Evolutionary conservation across 768 basidiomycete genomes (phyloP), one percentile per base, ranked within the genome.

Genomic region (Lanmaoa pseudosensibilis): DNA sequence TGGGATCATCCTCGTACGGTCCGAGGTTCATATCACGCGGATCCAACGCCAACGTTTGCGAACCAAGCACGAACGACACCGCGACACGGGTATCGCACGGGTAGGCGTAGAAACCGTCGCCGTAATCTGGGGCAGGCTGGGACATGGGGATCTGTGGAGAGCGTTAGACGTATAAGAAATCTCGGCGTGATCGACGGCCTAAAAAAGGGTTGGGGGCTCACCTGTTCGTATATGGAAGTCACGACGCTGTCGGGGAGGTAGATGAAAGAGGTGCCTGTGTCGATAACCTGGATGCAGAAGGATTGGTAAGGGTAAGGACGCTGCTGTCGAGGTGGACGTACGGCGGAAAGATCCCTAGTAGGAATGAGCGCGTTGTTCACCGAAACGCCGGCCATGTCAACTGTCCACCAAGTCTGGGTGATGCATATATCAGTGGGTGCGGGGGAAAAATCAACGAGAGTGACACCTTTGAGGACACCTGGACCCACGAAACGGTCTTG

Each of bases 221-320:
- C 82, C 61, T 66, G 60, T 2, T 60, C 51, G 67, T 87, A 88
- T 55, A 88, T 76, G 10, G 69, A 59, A 3, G 65, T 49, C 6
- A 78, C 82, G 30, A 82, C 58, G 0, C 63, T 46, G 38, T 71
- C 65, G 1, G 85, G 83, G 7, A 85, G 56, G 67, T 87, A 87
- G 55, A 87, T 81, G 27, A 87, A 73, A 30, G 85, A 83, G 4
- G 85, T 86, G 32, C 87, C 86, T 0, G 85, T 85, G 63, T 88
- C 87, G 55, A 88, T 78, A 19, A 85, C 83, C 85, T 87, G 18
- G 23, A 21, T 4, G 12, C 32, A 13, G 2, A 25, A 19, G 32
- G 25, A 27, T 41, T 4, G 27, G 48, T 18, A n/a, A 21, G 37
- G 38, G 25, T 37, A 32, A 27, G 59, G 53, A 10, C 58, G 30